Evolutionary conservation across 768 basidiomycete species (phyloP).

Genomic region (Lactarius sanguifluus): DNA sequence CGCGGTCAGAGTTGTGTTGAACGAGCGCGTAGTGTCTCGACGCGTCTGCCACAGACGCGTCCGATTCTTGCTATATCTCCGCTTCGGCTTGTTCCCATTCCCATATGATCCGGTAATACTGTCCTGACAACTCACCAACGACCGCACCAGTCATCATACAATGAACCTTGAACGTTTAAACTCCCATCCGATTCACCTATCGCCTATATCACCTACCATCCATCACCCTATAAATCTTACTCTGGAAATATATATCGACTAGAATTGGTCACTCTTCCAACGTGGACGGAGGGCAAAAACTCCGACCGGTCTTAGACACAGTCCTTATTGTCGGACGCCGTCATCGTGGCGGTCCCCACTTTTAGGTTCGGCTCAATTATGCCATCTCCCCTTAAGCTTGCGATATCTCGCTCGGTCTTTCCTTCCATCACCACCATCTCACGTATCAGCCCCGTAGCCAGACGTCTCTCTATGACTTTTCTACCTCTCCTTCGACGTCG

Average conservation of each 20-base stretch:
- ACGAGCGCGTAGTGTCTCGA: neutral
- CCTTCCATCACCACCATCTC: neutral
- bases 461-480: constrained; percentile 5
- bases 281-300: neutral
- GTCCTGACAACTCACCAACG: neutral
- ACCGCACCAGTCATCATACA: constrained; percentile 5
- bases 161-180: neutral
- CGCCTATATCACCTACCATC: too few relatives aligned
- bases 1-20: neutral
- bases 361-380: constrained; percentile 9
- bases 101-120: neutral
- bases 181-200: too few relatives aligned
- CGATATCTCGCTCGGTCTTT: constrained; percentile 6
- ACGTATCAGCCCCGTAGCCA: neutral
- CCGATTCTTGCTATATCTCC: neutral
- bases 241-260: neutral
- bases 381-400: neutral
- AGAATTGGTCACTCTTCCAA: neutral
- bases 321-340: constrained; percentile 2
- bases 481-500: neutral
- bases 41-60: constrained; percentile 24
- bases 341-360: constrained; percentile 15
- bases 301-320: neutral
- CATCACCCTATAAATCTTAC: neutral
- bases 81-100: constrained; percentile 1